Evolutionary conservation across 495 filamentous ascomycete genomes (phyloP).

Genomic region (Penicillium herquei): DNA sequence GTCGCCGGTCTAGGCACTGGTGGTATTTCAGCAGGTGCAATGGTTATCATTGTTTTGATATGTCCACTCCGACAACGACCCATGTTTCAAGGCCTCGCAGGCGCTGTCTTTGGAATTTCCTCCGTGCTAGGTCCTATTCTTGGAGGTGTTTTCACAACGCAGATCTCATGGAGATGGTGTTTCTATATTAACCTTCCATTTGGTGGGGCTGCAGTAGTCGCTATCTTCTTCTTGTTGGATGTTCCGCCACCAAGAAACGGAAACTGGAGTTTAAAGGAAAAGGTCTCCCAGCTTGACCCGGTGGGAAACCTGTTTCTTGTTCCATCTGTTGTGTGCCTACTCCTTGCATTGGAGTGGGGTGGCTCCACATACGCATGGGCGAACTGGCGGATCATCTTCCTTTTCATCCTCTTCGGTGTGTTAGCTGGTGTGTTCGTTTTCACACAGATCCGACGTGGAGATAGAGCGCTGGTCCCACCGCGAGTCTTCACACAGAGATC

Average conservation of each 20-base stretch:
- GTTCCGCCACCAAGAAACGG: constrained; percentile 26
- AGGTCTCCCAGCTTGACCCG: constrained; percentile 33
- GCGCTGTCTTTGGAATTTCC: constrained; percentile 51
- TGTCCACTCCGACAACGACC: constrained; percentile 54
- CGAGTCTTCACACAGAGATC: constrained; percentile 4
- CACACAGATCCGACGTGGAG: constrained; percentile 14
- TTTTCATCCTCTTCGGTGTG: constrained; percentile 33
- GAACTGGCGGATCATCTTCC: constrained; percentile 26
- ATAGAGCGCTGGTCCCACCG: constrained; percentile 20
- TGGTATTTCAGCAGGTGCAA: constrained; percentile 43
- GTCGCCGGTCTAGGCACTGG: constrained; percentile 51
- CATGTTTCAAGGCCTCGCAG: constrained; percentile 44
- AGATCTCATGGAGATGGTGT: constrained; percentile 30
- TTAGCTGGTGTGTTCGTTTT: constrained; percentile 23
- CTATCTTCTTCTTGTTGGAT: constrained; percentile 43
- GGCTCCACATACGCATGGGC: constrained; percentile 34
- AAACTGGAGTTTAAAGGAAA: constrained; percentile 27
- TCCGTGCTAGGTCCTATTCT: constrained; percentile 47
- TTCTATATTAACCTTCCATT: constrained; percentile 58
- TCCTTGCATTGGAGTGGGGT: constrained; percentile 44
- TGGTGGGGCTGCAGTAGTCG: constrained; percentile 35
- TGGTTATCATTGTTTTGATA: constrained; percentile 55
- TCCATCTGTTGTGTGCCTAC: constrained; percentile 28
- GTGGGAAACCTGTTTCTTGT: constrained; percentile 27
- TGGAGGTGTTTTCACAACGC: constrained; percentile 26